Percentiles rank a stretch among this genome's conserved stretches.
Evolutionary conservation across 202 grass and related monocot genomes (phyloP).

Genomic region (Musa balbisiana): DNA sequence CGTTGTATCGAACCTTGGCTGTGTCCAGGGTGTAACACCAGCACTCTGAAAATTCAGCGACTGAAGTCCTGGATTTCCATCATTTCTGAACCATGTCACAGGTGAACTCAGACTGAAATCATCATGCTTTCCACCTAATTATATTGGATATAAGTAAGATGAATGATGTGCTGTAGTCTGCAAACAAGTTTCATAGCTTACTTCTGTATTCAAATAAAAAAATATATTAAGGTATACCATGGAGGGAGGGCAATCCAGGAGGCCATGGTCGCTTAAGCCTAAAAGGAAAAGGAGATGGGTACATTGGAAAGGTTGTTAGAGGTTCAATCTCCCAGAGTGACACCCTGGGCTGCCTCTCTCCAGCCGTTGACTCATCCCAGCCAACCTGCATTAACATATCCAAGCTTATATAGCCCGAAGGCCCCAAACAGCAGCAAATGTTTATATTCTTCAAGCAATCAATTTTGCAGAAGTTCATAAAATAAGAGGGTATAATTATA

Average conservation of each 20-base stretch:
- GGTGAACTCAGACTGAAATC: constrained; percentile 13
- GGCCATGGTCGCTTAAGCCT: constrained; percentile 99
- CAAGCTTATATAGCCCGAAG: not conserved
- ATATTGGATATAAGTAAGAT: not conserved
- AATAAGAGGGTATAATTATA: not conserved
- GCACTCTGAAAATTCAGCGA: constrained; percentile 17
- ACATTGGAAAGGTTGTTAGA: constrained; percentile 98
- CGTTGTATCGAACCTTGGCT: not conserved
- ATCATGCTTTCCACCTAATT: constrained; percentile 24
- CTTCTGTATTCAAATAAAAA: not conserved
- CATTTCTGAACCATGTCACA: constrained; percentile 19
- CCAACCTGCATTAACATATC: constrained; percentile 66
- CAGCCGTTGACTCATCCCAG: constrained; percentile 97
- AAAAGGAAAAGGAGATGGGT: constrained; percentile 86
- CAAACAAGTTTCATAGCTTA: not conserved
- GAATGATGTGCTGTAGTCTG: not conserved
- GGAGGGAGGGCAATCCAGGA: constrained; percentile 76
- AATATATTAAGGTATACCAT: constrained; percentile 35
- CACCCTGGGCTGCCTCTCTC: constrained; percentile 92
- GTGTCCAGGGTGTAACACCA: constrained; percentile 15
- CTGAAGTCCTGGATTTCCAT: constrained; percentile 15
- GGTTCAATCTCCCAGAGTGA: constrained; percentile 99
- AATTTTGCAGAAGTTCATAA: not conserved
- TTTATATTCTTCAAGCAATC: constrained; percentile 1
- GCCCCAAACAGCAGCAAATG: constrained; percentile 5